These are phyloP conservation scores for Trichoderma breve DNA, from an alignment of 2,329 filamentous ascomycete genomes.

Conservation along the genomic window DNA sequence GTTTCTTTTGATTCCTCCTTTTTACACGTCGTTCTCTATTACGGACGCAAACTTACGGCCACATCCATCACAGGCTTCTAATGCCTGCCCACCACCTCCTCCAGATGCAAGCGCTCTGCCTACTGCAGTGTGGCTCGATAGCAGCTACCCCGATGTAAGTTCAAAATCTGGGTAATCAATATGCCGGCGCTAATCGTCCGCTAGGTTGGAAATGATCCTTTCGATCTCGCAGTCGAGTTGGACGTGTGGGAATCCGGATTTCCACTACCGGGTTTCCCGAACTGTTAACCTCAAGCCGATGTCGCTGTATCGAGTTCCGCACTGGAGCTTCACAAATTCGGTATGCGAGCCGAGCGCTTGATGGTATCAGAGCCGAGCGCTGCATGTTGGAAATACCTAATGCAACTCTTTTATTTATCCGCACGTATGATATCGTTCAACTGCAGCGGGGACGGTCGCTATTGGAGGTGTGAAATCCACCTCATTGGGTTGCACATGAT, in stretches of 20 bases:
- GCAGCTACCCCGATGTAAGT: constrained; percentile 10
- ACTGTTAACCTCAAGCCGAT: not conserved
- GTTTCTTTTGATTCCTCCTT: no score
- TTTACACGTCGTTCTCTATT: not conserved
- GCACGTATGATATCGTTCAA: not conserved
- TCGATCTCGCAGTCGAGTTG: not conserved
- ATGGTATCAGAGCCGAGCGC: not conserved
- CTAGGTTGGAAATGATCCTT: not conserved
- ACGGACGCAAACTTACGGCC: not conserved
- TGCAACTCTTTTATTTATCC: not conserved
- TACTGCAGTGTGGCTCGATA: constrained; percentile 11
- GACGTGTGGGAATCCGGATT: constrained; percentile 10
- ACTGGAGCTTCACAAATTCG: not conserved
- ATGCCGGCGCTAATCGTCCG: not conserved
- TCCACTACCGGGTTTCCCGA: constrained; percentile 8
- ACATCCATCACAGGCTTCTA: not conserved
- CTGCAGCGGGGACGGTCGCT: not conserved
- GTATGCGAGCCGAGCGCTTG: not conserved
- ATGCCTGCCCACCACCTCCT: not conserved
- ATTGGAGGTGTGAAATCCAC: not conserved
- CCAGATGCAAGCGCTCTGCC: not conserved
- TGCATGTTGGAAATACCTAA: not conserved
- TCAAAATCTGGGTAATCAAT: not conserved
- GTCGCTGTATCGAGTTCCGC: not conserved
- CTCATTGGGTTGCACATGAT: not conserved